Conservation (phyloP, 805 yeast genomes). For the Schizosaccharomyces lindneri region DNA sequence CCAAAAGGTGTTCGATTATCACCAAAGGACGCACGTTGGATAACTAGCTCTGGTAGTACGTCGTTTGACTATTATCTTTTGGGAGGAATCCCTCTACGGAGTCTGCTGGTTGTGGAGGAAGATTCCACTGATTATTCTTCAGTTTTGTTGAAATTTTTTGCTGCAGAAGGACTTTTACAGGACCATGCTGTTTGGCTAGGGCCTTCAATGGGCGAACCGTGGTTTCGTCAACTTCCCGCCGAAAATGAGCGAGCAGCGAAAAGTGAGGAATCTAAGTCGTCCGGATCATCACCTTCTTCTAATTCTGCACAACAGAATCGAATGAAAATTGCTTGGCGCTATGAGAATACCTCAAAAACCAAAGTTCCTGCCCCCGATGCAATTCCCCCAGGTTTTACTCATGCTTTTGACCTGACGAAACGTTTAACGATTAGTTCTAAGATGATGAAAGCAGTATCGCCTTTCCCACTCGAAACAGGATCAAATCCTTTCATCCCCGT, state of each 20-base stretch:
- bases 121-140: slow-evolving; percentile 51
- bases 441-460: not conserved
- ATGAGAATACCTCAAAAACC: not conserved
- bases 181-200: slow-evolving; percentile 2
- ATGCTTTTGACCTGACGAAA: not conserved
- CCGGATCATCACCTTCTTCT: not conserved
- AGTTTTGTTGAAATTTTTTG: slow-evolving; percentile 32
- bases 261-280: not conserved
- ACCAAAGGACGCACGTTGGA: not conserved
- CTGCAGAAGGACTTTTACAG: slow-evolving; percentile 47
- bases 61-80: not conserved
- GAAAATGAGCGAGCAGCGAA: not conserved
- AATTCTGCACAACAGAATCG: not conserved
- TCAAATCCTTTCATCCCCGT: not conserved
- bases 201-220: not conserved
- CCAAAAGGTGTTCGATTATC: not conserved
- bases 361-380: not conserved
- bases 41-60: not conserved
- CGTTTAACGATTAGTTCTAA: not conserved
- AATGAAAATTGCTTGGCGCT: slow-evolving; percentile 3
- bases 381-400: not conserved
- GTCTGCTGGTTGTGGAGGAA: slow-evolving; percentile 39
- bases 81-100: slow-evolving; percentile 47
- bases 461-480: not conserved
- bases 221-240: slow-evolving; percentile 1